Base-by-base conservation (phyloP, 139 green algal genomes). In the Chlamydomonas incerta region DNA sequence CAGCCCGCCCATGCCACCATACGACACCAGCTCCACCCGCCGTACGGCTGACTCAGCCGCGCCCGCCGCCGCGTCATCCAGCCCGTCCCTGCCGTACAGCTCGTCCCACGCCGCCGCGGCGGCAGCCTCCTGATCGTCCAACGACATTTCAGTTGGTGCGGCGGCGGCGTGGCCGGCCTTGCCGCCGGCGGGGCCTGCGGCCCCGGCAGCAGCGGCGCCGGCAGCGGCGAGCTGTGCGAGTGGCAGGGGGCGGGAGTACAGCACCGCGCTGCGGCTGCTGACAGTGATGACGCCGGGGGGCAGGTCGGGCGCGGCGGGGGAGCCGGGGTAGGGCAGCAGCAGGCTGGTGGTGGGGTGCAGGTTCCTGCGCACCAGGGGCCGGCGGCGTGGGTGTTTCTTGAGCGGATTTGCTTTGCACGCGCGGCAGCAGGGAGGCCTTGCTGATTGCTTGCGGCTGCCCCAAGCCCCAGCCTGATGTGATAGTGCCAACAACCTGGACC, bases 291-390 rank as follows among this genome's bases (percentile, higher is more conserved):
- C 31, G 9, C 79, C 82, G n/a, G 57, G 29, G 15, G 55, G 34
- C 23, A 81, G 70, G 46, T 41, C 50, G 69, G 37, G 8, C n/a
- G 23, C 70, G 37, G 82, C 11, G 34, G 60, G 35, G 35, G 17
- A 24, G 37, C 37, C 82, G 28, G 58, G 71, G 82, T 69, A 87
- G n/a, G 71, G 57, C 23, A 41, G 3, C 20, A 87, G 37, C 33
- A 87, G 55, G 34, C 58, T 47, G 23, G 82, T 87, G 71, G 82
- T 87, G 57, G 70, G 82, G 70, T 87, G 82, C 6, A 87, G n/a
- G 37, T 68, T 73, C 71, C 81, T 87, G 81, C 1, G 28, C 8
- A 33, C 14, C 3, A n/a, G 20, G 33, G 67, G 31, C 14, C 14
- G n/a, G n/a, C n/a, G 60, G 60, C 24, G 9, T 67, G 60, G 1